Evolutionary conservation across 441 rosid genomes (phyloP).

Genomic region (Populus hybrid): DNA sequence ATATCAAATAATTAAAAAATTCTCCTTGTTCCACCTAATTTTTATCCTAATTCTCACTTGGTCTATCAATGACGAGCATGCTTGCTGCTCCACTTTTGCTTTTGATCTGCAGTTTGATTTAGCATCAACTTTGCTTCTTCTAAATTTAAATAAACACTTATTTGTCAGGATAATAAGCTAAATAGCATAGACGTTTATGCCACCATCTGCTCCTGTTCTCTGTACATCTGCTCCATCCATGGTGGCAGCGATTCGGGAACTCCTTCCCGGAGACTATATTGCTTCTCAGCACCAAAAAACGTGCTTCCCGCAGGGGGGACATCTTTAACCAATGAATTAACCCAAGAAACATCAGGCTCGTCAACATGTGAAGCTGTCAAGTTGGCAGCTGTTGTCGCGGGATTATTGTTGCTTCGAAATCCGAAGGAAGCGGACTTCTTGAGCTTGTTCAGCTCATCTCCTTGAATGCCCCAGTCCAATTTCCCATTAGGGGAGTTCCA

Average conservation of each 20-base stretch:
- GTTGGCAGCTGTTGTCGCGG: constrained; percentile 13
- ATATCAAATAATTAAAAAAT: constrained; percentile 34
- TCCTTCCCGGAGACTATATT: constrained; percentile 28
- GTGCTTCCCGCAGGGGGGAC: constrained; percentile 37
- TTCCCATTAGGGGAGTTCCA: constrained; percentile 86
- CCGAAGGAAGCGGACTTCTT: constrained; percentile 81
- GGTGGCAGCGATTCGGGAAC: constrained; percentile 38
- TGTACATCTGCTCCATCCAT: constrained; percentile 81
- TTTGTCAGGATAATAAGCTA: background rate
- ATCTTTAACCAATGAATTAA: constrained; percentile 73
- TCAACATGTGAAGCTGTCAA: constrained; percentile 18
- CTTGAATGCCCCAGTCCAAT: constrained; percentile 81
- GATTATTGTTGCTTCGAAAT: constrained; percentile 39
- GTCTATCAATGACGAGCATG: constrained; percentile 11
- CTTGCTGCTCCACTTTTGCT: constrained; percentile 13
- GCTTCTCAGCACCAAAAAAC: constrained; percentile 27
- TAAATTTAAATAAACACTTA: constrained; percentile 17
- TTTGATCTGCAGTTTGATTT: background rate
- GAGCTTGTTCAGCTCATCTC: constrained; percentile 76
- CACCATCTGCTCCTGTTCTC: constrained; percentile 90
- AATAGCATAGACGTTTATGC: constrained; percentile 37
- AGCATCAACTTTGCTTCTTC: background rate
- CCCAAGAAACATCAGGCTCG: constrained; percentile 96
- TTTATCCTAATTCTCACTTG: constrained; percentile 13
- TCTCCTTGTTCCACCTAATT: constrained; percentile 9